Percentiles rank a stretch among this genome's conserved stretches.
These are phyloP conservation scores for Emergomyces orientalis DNA, from an alignment of 2,329 filamentous ascomycete genomes.

Conservation along the genomic window DNA sequence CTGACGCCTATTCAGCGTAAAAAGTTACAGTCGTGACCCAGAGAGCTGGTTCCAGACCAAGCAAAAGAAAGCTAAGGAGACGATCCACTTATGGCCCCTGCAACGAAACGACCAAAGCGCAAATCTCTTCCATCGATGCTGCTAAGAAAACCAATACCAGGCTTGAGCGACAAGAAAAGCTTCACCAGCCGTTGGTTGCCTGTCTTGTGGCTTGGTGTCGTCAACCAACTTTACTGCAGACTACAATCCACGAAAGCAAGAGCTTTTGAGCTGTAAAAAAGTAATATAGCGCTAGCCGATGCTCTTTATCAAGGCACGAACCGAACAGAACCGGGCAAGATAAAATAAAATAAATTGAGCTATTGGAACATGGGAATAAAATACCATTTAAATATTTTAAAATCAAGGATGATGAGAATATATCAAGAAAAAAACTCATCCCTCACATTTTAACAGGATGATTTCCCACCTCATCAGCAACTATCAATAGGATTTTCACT, in stretches of 20 bases:
- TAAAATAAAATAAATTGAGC: background rate
- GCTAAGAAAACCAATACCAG: background rate
- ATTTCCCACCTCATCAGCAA: background rate
- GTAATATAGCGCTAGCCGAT: background rate
- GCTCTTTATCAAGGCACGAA: background rate
- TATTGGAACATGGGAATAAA: background rate
- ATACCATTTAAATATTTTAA: background rate
- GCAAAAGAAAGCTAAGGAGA: background rate
- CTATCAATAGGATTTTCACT: background rate
- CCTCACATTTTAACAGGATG: background rate
- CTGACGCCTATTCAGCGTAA: background rate
- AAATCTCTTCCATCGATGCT: background rate
- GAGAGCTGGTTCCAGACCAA: background rate
- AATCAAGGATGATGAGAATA: background rate
- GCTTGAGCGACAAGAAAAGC: background rate
- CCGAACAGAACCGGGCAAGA: background rate
- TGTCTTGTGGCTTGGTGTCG: conserved; percentile 1
- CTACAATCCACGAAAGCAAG: background rate
- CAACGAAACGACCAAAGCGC: background rate
- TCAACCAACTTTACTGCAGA: background rate
- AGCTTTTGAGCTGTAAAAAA: background rate
- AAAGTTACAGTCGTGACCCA: background rate
- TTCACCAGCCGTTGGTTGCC: background rate
- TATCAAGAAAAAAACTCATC: background rate
- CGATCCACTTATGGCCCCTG: background rate